Evolutionary conservation across 257 asterid genomes (phyloP), one percentile per base, ranked within the genome.

Genomic region (Nicotiana obtusifolia): DNA sequence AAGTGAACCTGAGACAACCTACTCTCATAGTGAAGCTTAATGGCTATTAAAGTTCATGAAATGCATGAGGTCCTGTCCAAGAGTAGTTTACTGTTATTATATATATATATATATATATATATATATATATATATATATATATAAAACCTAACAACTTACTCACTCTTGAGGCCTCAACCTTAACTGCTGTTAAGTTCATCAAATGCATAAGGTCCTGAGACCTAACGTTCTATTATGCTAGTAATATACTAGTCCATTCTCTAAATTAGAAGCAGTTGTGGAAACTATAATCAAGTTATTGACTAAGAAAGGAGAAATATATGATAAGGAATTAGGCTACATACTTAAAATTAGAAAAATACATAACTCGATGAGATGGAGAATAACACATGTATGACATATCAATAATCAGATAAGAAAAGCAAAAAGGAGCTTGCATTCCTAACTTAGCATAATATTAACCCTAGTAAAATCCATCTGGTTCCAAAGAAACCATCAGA

Each of bases 11-110:
- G 41, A 49, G 79, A 26, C 78, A 14, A 17, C 62, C 16, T 15
- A 75, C 80, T 75, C 13, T 15, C 41, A 26, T 26, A 37, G 5
- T 4, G 62, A 49, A 49, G 8, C 57, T 52, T 52, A 52, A 52
- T 14, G 57, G 57, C 24, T 75, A 75, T 49, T 75, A 56, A 41
- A 49, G 80, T 24, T 71, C 78, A 71, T 71, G 53, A 71, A 69
- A 71, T 71, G 35, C 16, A 75, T 26, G 20, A 75, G 15, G 79
- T 49, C 80, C 62, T 16, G 5, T 49, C 62, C 26, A 49, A 16
- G 15, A 47, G 80, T 15, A 75, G 26, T 52, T 52, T 41, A 41
- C 49, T 9, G 10, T 37, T 37, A 35, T 35, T 30, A 3, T 30
- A 26, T 26, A 26, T 26, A 26, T n/a, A n/a, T 30, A 1, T 30